A percentile compares a stretch with the other conserved stretches of the same genome.
These are phyloP conservation scores for Stemphylium vesicarium DNA, from an alignment of 2,329 filamentous ascomycete genomes.

Conservation along the genomic window DNA sequence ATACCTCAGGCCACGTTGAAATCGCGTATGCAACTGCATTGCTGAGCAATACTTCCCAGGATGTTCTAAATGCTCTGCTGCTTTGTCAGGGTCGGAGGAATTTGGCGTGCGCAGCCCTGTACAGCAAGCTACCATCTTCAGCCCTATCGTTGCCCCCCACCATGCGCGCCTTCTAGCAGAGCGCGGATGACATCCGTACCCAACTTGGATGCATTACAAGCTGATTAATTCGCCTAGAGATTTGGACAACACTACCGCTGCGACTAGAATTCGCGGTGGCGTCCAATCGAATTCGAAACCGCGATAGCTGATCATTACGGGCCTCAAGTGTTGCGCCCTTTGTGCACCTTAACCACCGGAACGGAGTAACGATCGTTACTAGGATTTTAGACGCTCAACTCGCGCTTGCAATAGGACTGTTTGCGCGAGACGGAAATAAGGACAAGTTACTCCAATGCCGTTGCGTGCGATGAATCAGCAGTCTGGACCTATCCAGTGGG, in stretches of 20 bases:
- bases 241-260: neutral
- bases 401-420: neutral
- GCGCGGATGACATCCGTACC: slow-evolving; percentile 1
- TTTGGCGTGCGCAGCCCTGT: slow-evolving; percentile 12
- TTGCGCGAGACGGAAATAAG: neutral
- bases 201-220: slow-evolving; percentile 1
- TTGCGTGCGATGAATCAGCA: slow-evolving; percentile 7
- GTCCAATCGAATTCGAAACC: neutral
- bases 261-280: neutral
- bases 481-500: neutral
- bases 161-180: slow-evolving; percentile 1
- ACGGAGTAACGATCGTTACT: slow-evolving; percentile 3
- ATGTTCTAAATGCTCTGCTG: slow-evolving; percentile 1
- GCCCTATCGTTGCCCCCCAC: slow-evolving; percentile 6
- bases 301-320: neutral
- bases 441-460: neutral
- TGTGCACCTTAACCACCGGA: neutral
- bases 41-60: slow-evolving; percentile 2
- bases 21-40: neutral
- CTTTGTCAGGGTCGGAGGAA: slow-evolving; percentile 11
- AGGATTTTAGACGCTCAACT: neutral
- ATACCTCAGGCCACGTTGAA: neutral
- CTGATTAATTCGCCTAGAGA: slow-evolving; percentile 19
- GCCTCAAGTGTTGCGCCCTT: neutral
- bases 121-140: slow-evolving; percentile 16